A percentile compares a stretch with the other conserved stretches of the same genome.
phyloP scores from a whole-genome alignment of 2,329 filamentous ascomycete genomes.

The Aureobasidium uvarum region DNA sequence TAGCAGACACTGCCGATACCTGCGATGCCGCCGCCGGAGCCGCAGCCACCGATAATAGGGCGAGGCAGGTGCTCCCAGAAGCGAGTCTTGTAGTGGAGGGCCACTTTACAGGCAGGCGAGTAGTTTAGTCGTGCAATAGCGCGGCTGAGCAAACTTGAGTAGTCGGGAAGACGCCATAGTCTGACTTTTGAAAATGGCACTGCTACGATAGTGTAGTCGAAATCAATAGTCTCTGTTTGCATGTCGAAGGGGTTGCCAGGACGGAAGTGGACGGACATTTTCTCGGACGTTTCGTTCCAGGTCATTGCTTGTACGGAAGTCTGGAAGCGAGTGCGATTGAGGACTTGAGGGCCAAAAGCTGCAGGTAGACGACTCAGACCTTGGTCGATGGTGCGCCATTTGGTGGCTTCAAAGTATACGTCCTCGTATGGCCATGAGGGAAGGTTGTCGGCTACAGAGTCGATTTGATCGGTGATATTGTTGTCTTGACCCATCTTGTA shows the following conservation, averaged over 20 bases:
- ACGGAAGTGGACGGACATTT: constrained; percentile 60
- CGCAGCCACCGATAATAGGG: constrained; percentile 65
- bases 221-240: constrained; percentile 50
- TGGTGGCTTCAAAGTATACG: constrained; percentile 59
- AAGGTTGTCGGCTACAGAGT: constrained; percentile 45
- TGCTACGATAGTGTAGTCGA: constrained; percentile 66
- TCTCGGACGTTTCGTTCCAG: constrained; percentile 52
- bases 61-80: constrained; percentile 56
- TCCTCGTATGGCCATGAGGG: constrained; percentile 57
- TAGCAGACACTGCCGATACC: constrained; percentile 64
- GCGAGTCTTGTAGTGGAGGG: constrained; percentile 65
- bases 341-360: constrained; percentile 62
- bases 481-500: constrained; percentile 56
- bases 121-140: constrained; percentile 54
- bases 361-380: constrained; percentile 59
- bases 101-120: constrained; percentile 55
- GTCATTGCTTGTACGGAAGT: constrained; percentile 58
- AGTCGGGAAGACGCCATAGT: constrained; percentile 58
- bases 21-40: constrained; percentile 58
- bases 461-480: constrained; percentile 57
- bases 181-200: constrained; percentile 64
- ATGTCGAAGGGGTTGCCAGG: constrained; percentile 46
- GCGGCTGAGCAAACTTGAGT: constrained; percentile 51
- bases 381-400: constrained; percentile 65
- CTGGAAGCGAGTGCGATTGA: constrained; percentile 56